Base-by-base conservation (phyloP, 2,329 filamentous ascomycete species). In the Colletotrichum tropicicola region DNA sequence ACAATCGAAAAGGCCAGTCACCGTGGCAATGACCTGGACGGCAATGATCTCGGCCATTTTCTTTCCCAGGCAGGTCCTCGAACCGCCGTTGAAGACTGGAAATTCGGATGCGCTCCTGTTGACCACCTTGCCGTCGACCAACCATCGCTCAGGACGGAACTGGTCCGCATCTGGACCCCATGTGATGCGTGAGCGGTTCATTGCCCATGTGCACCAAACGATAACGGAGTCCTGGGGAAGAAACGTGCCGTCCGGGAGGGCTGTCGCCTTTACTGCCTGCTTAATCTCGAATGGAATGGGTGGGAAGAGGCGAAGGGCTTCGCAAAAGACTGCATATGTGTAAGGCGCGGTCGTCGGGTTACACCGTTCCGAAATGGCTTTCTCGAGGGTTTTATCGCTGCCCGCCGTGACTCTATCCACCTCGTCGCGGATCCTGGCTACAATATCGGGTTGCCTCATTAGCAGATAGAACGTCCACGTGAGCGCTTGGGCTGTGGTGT, bases 201-300 rank as follows among this genome's bases (percentile, higher is more conserved):
- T 86, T 1, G 89, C 85, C 86, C 87, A 91, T 3, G 86, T 79
- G 66, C 85, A 89, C 88, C 88, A 91, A 3, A 90, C 77, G 3
- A 91, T 77, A 23, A 91, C 80, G 0, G 87, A 80, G 12, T 78
- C 73, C 27, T 75, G 72, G 0, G 87, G 87, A 4, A 91, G 79
- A 48, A 80, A 83, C 0, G 88, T 90, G 4, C 87, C 87, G 69
- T 90, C 88, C 0, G 88, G 88, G 2, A 91, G 79, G 0, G 82
- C 84, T 3, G 83, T 83, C 17, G 80, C 73, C 55, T 78, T 72
- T 23, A 83, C 80, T 65, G 82, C 83, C 73, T 91, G 87, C 72
- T 88, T 89, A 68, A 91, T 85, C 71, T 91, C 89, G 65, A 91
- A 87, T 1, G 89, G 89, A 27, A 91, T 85, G 3, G 88, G 88